phyloP scores from a whole-genome alignment of 2,329 filamentous ascomycete genomes.

The Hypoxylon sp. region DNA sequence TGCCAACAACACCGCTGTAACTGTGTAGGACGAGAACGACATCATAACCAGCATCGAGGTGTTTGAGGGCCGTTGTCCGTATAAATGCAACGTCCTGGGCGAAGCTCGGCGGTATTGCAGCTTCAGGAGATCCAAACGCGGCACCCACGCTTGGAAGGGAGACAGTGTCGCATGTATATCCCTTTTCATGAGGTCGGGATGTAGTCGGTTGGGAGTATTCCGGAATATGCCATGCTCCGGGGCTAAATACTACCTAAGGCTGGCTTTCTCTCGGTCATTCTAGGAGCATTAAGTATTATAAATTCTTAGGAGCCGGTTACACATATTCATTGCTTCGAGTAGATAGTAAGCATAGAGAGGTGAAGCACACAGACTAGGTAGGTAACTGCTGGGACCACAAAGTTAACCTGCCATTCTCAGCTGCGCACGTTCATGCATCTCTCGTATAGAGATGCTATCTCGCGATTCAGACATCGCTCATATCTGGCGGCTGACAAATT shows the following conservation, averaged over 20 bases:
- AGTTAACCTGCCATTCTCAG: neutral
- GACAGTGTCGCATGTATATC: conserved; percentile 35
- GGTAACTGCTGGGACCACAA: too few relatives aligned
- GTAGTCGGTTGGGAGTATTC: neutral
- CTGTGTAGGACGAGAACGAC: neutral
- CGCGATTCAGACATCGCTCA: neutral
- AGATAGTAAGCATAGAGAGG: too few relatives aligned
- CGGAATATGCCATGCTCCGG: conserved; percentile 39
- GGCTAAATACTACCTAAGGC: conserved; percentile 39
- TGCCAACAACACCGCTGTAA: neutral
- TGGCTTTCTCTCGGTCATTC: conserved; percentile 23
- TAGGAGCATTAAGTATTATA: neutral
- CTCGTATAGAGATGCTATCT: neutral
- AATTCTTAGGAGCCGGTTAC: neutral
- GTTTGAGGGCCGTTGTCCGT: conserved; percentile 13
- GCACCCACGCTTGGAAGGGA: conserved; percentile 15
- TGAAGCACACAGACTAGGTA: too few relatives aligned
- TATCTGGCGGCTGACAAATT: neutral
- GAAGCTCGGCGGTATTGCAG: neutral
- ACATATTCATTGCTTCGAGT: too few relatives aligned
- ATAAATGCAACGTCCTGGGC: conserved; percentile 37
- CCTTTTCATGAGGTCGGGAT: conserved; percentile 4
- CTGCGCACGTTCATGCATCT: neutral
- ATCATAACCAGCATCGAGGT: neutral
- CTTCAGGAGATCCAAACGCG: conserved; percentile 26